A percentile compares a stretch with the other conserved stretches of the same genome.
Conservation (phyloP, 2,329 filamentous ascomycete genomes). For the Setomelanomma holmii region DNA sequence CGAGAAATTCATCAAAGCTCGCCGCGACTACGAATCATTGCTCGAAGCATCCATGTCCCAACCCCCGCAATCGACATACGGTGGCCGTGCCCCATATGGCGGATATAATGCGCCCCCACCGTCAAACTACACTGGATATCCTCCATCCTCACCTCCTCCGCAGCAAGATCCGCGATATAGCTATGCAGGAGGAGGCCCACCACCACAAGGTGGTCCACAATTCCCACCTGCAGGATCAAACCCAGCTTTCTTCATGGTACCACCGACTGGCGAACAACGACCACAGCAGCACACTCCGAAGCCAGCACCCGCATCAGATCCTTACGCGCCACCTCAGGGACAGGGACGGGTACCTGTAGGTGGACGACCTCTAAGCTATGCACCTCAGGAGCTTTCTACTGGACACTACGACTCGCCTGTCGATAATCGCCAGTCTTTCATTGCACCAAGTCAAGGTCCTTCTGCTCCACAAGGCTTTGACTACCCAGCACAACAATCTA, state of each 20-base stretch:
- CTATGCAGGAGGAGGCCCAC: constrained; percentile 40
- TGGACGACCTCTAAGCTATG: constrained; percentile 47
- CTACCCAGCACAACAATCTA: constrained; percentile 29
- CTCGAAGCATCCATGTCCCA: constrained; percentile 97
- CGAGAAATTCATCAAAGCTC: constrained; percentile 99
- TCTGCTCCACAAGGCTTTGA: constrained; percentile 38
- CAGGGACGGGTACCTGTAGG: constrained; percentile 42
- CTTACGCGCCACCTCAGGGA: constrained; percentile 50
- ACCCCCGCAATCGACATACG: constrained; percentile 79
- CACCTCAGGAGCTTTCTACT: constrained; percentile 57
- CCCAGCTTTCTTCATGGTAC: constrained; percentile 50
- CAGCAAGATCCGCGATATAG: constrained; percentile 42
- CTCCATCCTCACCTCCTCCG: constrained; percentile 41
- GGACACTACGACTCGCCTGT: constrained; percentile 56
- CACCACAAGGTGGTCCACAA: constrained; percentile 45
- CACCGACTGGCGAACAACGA: constrained; percentile 35
- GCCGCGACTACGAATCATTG: constrained; percentile 94
- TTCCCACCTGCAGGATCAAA: constrained; percentile 48
- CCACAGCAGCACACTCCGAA: constrained; percentile 42
- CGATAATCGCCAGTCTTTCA: constrained; percentile 53
- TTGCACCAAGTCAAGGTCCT: constrained; percentile 31
- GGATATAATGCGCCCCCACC: constrained; percentile 44
- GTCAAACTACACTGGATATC: constrained; percentile 40
- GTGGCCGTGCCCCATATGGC: constrained; percentile 62
- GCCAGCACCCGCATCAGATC: constrained; percentile 38